A percentile compares a stretch with the other conserved stretches of the same genome.
phyloP scores from a whole-genome alignment of 495 filamentous ascomycete genomes.

The Xylona heveae region DNA sequence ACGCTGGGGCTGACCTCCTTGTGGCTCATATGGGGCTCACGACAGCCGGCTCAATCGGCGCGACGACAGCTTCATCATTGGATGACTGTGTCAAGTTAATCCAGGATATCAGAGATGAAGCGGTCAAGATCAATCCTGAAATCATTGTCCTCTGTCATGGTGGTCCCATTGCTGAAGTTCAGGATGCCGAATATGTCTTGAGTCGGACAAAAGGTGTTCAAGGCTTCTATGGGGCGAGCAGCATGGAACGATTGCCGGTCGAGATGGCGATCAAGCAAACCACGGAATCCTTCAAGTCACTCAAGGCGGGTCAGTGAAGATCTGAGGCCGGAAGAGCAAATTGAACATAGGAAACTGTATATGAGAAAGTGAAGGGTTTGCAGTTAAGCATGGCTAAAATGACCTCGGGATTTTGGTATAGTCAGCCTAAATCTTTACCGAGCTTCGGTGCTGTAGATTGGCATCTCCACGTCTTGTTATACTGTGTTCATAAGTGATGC shows the following conservation, averaged over 20 bases:
- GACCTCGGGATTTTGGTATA: too few relatives aligned
- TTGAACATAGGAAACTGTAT: too few relatives aligned
- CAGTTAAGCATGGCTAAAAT: too few relatives aligned
- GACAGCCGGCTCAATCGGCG: conserved; percentile 41
- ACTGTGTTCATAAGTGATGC: too few relatives aligned
- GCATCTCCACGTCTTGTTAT: too few relatives aligned
- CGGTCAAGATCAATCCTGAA: conserved; percentile 25
- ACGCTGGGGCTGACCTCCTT: conserved; percentile 42
- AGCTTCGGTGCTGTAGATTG: too few relatives aligned
- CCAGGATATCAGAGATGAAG: conserved; percentile 41
- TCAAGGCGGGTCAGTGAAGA: too few relatives aligned
- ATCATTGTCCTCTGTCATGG: conserved; percentile 51
- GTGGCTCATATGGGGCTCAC: conserved; percentile 53
- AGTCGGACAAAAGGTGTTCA: conserved; percentile 35
- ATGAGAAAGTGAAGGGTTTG: too few relatives aligned
- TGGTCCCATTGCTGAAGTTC: conserved; percentile 37
- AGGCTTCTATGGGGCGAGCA: conserved; percentile 51
- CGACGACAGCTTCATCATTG: conserved; percentile 31
- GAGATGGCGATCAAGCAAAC: conserved; percentile 42
- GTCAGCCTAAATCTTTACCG: too few relatives aligned
- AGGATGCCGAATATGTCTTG: conserved; percentile 42
- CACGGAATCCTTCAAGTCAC: conserved; percentile 36
- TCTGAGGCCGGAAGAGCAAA: too few relatives aligned
- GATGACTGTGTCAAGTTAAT: conserved; percentile 36
- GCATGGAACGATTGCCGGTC: conserved; percentile 49